Conservation (phyloP, 371 early-diverging fungal species). For the Rhizopus delemar region DNA sequence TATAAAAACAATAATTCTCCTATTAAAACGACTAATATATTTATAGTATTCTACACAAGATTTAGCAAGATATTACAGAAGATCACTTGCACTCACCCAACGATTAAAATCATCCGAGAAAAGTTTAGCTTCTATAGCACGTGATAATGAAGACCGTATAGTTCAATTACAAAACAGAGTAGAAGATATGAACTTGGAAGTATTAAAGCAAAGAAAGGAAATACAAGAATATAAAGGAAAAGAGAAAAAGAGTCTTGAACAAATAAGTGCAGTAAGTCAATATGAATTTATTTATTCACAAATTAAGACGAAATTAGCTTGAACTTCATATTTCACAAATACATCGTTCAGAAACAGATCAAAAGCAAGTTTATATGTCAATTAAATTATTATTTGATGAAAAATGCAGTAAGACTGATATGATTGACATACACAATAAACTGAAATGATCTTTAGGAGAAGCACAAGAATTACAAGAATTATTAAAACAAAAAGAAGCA, state of each 20-base stretch:
- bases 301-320: slow-evolving; percentile 26
- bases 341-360: slow-evolving; percentile 48
- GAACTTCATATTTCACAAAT: slow-evolving; percentile 51
- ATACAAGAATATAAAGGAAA: slow-evolving; percentile 56
- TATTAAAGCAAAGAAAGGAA: slow-evolving; percentile 48
- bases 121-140: slow-evolving; percentile 51
- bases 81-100: slow-evolving; percentile 55
- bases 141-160: slow-evolving; percentile 59
- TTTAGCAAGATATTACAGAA: slow-evolving; percentile 50
- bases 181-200: slow-evolving; percentile 54
- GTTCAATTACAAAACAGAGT: slow-evolving; percentile 48
- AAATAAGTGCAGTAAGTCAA: slow-evolving; percentile 49
- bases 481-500: slow-evolving; percentile 46
- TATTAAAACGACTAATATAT: neutral
- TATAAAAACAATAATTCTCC: neutral
- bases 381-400: slow-evolving; percentile 51
- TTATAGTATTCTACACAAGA: slow-evolving; percentile 24
- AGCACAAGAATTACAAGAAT: slow-evolving; percentile 49
- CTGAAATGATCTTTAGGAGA: slow-evolving; percentile 31
- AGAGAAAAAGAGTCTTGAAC: slow-evolving; percentile 55
- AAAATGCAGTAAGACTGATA: slow-evolving; percentile 47
- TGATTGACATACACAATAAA: no score
- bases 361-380: slow-evolving; percentile 53
- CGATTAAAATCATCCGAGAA: slow-evolving; percentile 51
- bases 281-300: neutral